Percentiles rank a stretch among this genome's conserved stretches.
These are phyloP conservation scores for Salinomyces thailandicus DNA, from an alignment of 2,329 filamentous ascomycete species.

Conservation along the genomic window DNA sequence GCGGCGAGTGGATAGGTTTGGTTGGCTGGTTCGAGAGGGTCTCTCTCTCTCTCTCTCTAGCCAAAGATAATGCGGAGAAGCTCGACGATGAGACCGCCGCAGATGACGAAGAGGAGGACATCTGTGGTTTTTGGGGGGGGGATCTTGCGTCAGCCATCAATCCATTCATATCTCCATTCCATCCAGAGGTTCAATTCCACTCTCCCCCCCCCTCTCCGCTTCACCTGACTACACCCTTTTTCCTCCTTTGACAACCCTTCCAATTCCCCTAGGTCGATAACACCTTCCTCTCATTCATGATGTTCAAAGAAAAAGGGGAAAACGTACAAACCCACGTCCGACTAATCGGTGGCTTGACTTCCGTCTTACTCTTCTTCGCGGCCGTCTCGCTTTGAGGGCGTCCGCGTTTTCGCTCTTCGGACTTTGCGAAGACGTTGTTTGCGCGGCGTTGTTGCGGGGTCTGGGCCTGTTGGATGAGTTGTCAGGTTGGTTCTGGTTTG, in stretches of 20 bases:
- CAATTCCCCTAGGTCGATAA: too few species aligned
- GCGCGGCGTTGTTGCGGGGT: slow-evolving; percentile 73
- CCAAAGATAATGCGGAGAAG: slow-evolving; percentile 40
- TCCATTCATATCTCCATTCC: background rate
- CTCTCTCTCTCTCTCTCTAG: background rate
- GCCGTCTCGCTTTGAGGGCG: slow-evolving; percentile 44
- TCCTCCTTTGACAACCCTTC: too few species aligned
- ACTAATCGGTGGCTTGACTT: slow-evolving; percentile 39
- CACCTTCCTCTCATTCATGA: too few species aligned
- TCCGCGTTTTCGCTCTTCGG: slow-evolving; percentile 63
- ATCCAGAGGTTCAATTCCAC: too few species aligned
- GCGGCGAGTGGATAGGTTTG: too few species aligned
- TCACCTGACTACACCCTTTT: too few species aligned
- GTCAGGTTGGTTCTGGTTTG: background rate
- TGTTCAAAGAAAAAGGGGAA: background rate
- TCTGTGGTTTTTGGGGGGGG: slow-evolving; percentile 35
- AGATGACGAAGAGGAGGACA: slow-evolving; percentile 52
- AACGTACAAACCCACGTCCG: slow-evolving; percentile 50
- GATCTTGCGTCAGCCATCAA: slow-evolving; percentile 2
- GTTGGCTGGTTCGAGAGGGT: too few species aligned
- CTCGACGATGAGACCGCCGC: slow-evolving; percentile 51
- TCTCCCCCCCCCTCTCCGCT: too few species aligned
- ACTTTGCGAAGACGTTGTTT: slow-evolving; percentile 67
- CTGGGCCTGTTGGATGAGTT: slow-evolving; percentile 5
- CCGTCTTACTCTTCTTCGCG: slow-evolving; percentile 20